These are phyloP conservation scores for Gardenia jasminoides DNA, from an alignment of 257 asterid species.

Conservation along the genomic window DNA sequence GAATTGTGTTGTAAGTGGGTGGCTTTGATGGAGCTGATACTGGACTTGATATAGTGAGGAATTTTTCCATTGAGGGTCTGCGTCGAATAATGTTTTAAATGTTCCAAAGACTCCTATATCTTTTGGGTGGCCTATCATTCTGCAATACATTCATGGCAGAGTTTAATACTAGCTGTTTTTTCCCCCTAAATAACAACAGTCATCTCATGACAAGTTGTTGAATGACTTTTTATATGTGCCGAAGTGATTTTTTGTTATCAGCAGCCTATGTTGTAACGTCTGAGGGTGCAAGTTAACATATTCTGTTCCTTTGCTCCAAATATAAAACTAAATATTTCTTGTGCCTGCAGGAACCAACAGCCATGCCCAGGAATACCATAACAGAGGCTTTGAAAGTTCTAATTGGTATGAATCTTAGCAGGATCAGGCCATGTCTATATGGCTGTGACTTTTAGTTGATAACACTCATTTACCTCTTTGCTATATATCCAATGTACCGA, in stretches of 20 bases:
- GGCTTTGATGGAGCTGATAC: background rate
- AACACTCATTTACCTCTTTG: background rate
- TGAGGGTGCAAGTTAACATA: background rate
- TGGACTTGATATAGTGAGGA: background rate
- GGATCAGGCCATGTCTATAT: background rate
- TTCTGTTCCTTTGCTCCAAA: background rate
- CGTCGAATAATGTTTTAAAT: too few relatives aligned
- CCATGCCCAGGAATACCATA: slow-evolving; percentile 31
- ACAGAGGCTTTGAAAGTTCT: slow-evolving; percentile 43
- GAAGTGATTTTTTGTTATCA: background rate
- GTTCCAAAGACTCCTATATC: too few relatives aligned
- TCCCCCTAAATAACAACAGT: background rate
- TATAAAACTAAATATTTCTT: background rate
- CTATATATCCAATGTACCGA: background rate
- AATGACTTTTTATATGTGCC: slow-evolving; percentile 4
- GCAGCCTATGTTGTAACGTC: background rate
- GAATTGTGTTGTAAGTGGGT: background rate
- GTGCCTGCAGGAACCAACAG: slow-evolving; percentile 38
- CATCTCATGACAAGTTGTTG: background rate
- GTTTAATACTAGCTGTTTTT: background rate
- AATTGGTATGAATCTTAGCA: slow-evolving; percentile 31
- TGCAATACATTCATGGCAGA: background rate
- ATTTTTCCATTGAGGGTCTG: too few relatives aligned
- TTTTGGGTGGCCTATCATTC: background rate
- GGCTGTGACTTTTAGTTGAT: background rate